Evolutionary conservation across 1,284 basidiomycete genomes (phyloP).

Genomic region (Volvariella volvacea): DNA sequence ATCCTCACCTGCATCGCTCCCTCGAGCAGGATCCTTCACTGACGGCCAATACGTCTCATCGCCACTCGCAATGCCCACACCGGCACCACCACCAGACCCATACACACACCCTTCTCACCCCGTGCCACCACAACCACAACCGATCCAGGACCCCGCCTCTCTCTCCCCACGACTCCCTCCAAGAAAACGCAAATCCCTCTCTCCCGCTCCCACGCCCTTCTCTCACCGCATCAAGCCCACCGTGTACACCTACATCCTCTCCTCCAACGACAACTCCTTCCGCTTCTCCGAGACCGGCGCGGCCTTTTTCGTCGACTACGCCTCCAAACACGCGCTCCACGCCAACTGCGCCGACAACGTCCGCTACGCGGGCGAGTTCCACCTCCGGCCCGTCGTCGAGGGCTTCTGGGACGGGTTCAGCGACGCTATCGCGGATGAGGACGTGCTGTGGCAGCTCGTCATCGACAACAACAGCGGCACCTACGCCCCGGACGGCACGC

Average conservation of each 20-base stretch:
- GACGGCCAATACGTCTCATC: too few species aligned
- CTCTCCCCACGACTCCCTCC: background rate
- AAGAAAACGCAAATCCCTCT: constrained; percentile 1
- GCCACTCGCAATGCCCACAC: background rate
- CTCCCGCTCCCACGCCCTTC: constrained; percentile 11
- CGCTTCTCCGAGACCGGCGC: constrained; percentile 77
- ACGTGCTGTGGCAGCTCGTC: constrained; percentile 64
- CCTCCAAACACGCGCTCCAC: constrained; percentile 63
- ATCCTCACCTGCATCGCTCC: too few species aligned
- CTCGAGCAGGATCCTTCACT: too few species aligned
- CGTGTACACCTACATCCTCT: constrained; percentile 73
- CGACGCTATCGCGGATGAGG: constrained; percentile 44
- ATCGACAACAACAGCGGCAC: constrained; percentile 77
- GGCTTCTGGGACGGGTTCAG: constrained; percentile 62
- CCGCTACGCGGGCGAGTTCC: constrained; percentile 71
- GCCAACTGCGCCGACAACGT: constrained; percentile 49
- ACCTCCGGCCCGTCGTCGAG: constrained; percentile 50
- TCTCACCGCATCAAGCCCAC: constrained; percentile 64
- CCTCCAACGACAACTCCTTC: constrained; percentile 60
- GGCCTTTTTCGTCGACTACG: constrained; percentile 76
- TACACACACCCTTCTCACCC: too few species aligned
- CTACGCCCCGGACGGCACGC: constrained; percentile 55
- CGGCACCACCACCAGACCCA: background rate
- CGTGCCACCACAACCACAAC: too few species aligned
- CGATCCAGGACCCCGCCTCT: too few species aligned